A percentile compares a stretch with the other conserved stretches of the same genome.
These are phyloP conservation scores for Phellopilus nigrolimitatus DNA, from an alignment of 1,284 basidiomycete species.

Conservation along the genomic window DNA sequence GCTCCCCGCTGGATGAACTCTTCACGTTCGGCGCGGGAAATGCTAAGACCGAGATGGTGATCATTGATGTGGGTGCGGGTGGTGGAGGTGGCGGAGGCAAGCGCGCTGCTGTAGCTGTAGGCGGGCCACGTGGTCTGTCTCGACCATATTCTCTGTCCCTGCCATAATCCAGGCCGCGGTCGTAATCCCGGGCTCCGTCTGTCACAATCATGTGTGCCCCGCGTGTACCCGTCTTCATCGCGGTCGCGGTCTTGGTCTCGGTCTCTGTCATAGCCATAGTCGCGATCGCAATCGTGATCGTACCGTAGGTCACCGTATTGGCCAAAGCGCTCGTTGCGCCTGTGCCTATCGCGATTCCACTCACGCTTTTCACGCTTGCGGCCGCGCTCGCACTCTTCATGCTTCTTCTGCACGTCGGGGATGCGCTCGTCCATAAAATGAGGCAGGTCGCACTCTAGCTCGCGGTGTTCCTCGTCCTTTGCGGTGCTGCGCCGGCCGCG, in stretches of 20 bases:
- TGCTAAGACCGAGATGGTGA: constrained; percentile 38
- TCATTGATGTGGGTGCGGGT: constrained; percentile 29
- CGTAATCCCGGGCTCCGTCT: constrained; percentile 34
- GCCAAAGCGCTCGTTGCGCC: constrained; percentile 78
- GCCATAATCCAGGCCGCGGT: constrained; percentile 35
- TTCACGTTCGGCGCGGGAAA: constrained; percentile 54
- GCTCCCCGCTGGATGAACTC: constrained; percentile 84
- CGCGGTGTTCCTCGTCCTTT: constrained; percentile 84
- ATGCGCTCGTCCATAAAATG: constrained; percentile 87
- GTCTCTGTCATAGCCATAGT: constrained; percentile 26
- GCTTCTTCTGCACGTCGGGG: constrained; percentile 84
- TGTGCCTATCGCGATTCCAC: constrained; percentile 77
- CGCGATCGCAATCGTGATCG: too few species aligned
- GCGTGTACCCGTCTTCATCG: too few species aligned
- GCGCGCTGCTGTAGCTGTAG: constrained; percentile 43
- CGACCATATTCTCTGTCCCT: constrained; percentile 37
- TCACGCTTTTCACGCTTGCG: constrained; percentile 76
- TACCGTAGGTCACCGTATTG: constrained; percentile 56
- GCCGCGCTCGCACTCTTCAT: constrained; percentile 76
- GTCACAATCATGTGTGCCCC: too few species aligned
- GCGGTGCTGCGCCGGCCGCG: constrained; percentile 69
- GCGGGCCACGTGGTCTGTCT: constrained; percentile 47
- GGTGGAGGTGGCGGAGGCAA: constrained; percentile 47
- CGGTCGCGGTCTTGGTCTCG: too few species aligned
- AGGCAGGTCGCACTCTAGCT: constrained; percentile 86